A percentile compares a stretch with the other conserved stretches of the same genome.
These are phyloP conservation scores for Moelleriella libera DNA, from an alignment of 2,329 filamentous ascomycete genomes.

Conservation along the genomic window DNA sequence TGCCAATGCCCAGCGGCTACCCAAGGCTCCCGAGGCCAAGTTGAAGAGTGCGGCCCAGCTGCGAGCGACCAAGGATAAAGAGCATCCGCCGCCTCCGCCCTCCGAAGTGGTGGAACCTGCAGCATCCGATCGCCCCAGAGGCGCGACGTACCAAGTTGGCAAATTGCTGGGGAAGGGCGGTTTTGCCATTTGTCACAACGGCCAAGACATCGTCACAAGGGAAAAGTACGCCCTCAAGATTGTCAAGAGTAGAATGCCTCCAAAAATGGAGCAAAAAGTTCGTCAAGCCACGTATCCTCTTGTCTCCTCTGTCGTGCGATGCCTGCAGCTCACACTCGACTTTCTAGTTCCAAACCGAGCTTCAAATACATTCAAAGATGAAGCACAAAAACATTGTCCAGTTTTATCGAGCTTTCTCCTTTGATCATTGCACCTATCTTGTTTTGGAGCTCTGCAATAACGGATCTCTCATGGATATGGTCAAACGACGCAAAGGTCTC, in stretches of 20 bases:
- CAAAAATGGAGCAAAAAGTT: slow-evolving; percentile 77
- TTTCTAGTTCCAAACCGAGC: slow-evolving; percentile 57
- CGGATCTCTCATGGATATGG: slow-evolving; percentile 94
- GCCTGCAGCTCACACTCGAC: no score
- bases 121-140: slow-evolving; percentile 54
- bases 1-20: slow-evolving; percentile 43
- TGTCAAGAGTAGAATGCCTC: slow-evolving; percentile 68
- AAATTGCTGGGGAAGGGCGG: slow-evolving; percentile 67
- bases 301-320: not conserved
- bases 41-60: slow-evolving; percentile 35
- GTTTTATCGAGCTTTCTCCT: slow-evolving; percentile 88
- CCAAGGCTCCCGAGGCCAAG: slow-evolving; percentile 34
- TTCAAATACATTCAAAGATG: slow-evolving; percentile 98
- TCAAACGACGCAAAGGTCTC: slow-evolving; percentile 78
- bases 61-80: slow-evolving; percentile 48
- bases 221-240: slow-evolving; percentile 67
- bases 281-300: slow-evolving; percentile 3
- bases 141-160: slow-evolving; percentile 60
- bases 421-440: slow-evolving; percentile 79
- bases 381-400: slow-evolving; percentile 90
- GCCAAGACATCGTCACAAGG: slow-evolving; percentile 49
- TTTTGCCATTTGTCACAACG: slow-evolving; percentile 70
- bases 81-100: slow-evolving; percentile 52
- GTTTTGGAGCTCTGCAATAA: slow-evolving; percentile 91
- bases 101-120: slow-evolving; percentile 45